Evolutionary conservation across 2,329 filamentous ascomycete genomes (phyloP).

Genomic region (Emergomyces orientalis): DNA sequence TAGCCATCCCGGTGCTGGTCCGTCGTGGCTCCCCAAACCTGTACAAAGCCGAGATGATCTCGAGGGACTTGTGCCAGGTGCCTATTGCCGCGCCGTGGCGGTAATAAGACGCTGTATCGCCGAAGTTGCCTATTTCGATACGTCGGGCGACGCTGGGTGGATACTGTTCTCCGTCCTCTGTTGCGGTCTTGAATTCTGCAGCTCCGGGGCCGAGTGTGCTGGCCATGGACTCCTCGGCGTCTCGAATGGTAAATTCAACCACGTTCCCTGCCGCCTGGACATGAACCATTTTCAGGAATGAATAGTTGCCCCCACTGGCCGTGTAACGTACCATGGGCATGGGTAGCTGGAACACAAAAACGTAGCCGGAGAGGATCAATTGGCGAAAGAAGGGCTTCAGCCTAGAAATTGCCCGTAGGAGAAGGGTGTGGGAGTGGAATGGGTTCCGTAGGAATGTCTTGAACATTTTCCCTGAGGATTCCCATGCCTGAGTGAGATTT

Average conservation of each 20-base stretch:
- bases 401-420: conserved; percentile 37
- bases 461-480: conserved; percentile 43
- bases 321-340: conserved; percentile 35
- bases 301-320: conserved; percentile 42
- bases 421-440: conserved; percentile 34
- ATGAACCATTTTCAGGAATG: conserved; percentile 39
- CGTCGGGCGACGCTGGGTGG: conserved; percentile 35
- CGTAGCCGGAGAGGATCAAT: conserved; percentile 43
- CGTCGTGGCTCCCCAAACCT: conserved; percentile 31
- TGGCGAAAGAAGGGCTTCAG: conserved; percentile 43
- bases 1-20: conserved; percentile 30
- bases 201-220: conserved; percentile 43
- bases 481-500: conserved; percentile 35
- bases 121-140: conserved; percentile 37
- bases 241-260: conserved; percentile 25
- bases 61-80: conserved; percentile 45
- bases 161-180: conserved; percentile 28
- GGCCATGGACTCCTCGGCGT: conserved; percentile 42
- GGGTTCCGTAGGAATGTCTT: conserved; percentile 40
- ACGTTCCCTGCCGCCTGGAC: conserved; percentile 28
- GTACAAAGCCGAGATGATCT: conserved; percentile 41
- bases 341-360: conserved; percentile 47
- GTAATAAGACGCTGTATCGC: conserved; percentile 46
- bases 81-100: conserved; percentile 40
- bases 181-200: conserved; percentile 34